Conservation (phyloP, 2,329 filamentous ascomycete genomes). For the Trichoderma citrinoviride region DNA sequence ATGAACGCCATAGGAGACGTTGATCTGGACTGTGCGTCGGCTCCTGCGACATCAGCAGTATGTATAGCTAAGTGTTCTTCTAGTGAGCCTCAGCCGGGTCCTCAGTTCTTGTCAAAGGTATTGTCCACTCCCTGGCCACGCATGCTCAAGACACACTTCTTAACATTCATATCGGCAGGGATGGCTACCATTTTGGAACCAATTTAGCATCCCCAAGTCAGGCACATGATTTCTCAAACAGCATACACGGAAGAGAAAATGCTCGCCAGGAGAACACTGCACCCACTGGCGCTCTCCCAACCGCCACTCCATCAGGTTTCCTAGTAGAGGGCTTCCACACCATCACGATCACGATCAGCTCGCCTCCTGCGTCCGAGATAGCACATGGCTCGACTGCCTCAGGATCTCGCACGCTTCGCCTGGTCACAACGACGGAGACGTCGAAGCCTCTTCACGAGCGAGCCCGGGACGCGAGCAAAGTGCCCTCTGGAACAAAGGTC, state of each 20-base stretch:
- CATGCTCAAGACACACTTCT: neutral
- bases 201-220: conserved; percentile 26
- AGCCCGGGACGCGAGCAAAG: conserved; percentile 7
- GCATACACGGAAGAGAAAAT: neutral
- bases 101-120: conserved; percentile 53
- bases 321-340: conserved; percentile 9
- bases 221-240: neutral
- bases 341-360: neutral
- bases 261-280: neutral
- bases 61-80: neutral
- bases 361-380: neutral
- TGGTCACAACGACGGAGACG: conserved; percentile 22
- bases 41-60: neutral
- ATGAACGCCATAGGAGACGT: conserved; percentile 37
- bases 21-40: conserved; percentile 46
- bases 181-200: conserved; percentile 29
- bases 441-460: neutral
- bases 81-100: conserved; percentile 52
- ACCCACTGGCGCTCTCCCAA: neutral
- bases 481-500: conserved; percentile 43
- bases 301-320: neutral
- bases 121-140: conserved; percentile 25
- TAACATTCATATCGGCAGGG: conserved; percentile 25
- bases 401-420: conserved; percentile 22
- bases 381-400: neutral